Evolutionary conservation across 2,329 filamentous ascomycete genomes (phyloP).

Genomic region (Ilyonectria mors-panacis): DNA sequence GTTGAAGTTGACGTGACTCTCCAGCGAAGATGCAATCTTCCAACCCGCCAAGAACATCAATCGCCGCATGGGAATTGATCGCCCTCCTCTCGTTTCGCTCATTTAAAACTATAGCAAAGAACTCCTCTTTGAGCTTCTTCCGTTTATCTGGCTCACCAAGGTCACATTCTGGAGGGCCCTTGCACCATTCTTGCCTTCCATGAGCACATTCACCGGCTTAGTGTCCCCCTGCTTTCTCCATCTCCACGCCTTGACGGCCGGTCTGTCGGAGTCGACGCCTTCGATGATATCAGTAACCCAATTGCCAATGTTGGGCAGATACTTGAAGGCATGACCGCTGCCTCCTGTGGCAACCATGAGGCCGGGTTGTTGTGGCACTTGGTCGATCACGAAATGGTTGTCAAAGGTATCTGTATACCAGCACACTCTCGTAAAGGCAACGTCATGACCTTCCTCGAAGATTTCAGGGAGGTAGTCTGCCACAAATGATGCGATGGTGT

Average conservation of each 20-base stretch:
- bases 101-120: neutral
- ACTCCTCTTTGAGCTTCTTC: slow-evolving; percentile 12
- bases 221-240: slow-evolving; percentile 1
- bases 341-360: slow-evolving; percentile 74
- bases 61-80: neutral
- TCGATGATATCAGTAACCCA: slow-evolving; percentile 62
- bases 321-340: slow-evolving; percentile 75
- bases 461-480: slow-evolving; percentile 61
- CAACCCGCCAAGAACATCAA: neutral
- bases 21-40: too few species aligned
- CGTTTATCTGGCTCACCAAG: slow-evolving; percentile 15
- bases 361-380: slow-evolving; percentile 67
- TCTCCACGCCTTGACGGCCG: slow-evolving; percentile 25
- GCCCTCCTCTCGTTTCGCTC: neutral
- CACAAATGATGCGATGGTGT: slow-evolving; percentile 53
- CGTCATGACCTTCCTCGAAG: slow-evolving; percentile 48
- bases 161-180: slow-evolving; percentile 30
- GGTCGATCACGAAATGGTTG: slow-evolving; percentile 52
- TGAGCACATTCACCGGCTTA: slow-evolving; percentile 14
- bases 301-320: slow-evolving; percentile 70
- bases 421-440: slow-evolving; percentile 53
- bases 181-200: slow-evolving; percentile 17
- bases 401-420: slow-evolving; percentile 54
- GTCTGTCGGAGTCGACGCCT: slow-evolving; percentile 14
- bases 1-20: too few species aligned